A percentile compares a stretch with the other conserved stretches of the same genome.
phyloP scores from a whole-genome alignment of 768 basidiomycete species.

The Phlegmacium glaucopus region DNA sequence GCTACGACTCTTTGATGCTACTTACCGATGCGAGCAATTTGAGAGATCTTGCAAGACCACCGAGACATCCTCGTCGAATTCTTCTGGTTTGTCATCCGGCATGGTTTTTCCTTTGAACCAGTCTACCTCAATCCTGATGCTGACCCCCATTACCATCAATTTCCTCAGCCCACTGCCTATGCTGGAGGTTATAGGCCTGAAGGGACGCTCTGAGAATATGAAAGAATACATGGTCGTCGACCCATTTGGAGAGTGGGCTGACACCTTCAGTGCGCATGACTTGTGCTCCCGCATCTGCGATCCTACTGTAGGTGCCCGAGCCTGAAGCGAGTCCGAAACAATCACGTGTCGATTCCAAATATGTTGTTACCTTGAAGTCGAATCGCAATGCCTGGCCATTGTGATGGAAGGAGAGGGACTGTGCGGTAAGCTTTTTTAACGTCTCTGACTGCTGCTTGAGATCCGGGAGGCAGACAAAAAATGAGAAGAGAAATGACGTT shows the following conservation, averaged over 20 bases:
- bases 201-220: slow-evolving; percentile 16
- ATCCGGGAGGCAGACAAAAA: slow-evolving; percentile 29
- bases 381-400: slow-evolving; percentile 37
- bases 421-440: slow-evolving; percentile 37
- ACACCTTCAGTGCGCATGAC: slow-evolving; percentile 21
- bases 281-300: slow-evolving; percentile 20
- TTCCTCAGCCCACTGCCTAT: slow-evolving; percentile 5
- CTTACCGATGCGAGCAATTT: not conserved
- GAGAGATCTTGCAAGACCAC: slow-evolving; percentile 17
- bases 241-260: slow-evolving; percentile 24
- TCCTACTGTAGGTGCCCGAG: slow-evolving; percentile 20
- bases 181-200: slow-evolving; percentile 19
- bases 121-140: slow-evolving; percentile 9
- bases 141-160: slow-evolving; percentile 9
- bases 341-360: slow-evolving; percentile 25
- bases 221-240: slow-evolving; percentile 29
- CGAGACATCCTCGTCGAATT: slow-evolving; percentile 30
- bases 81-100: slow-evolving; percentile 15
- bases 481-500: slow-evolving; percentile 22
- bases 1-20: too few relatives aligned
- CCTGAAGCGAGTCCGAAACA: slow-evolving; percentile 25
- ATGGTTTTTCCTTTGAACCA: slow-evolving; percentile 20
- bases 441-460: slow-evolving; percentile 32
- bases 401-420: slow-evolving; percentile 25
- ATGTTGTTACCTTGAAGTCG: slow-evolving; percentile 12